Conservation (phyloP, 2,329 filamentous ascomycete genomes). For the Fonsecaea nubica region DNA sequence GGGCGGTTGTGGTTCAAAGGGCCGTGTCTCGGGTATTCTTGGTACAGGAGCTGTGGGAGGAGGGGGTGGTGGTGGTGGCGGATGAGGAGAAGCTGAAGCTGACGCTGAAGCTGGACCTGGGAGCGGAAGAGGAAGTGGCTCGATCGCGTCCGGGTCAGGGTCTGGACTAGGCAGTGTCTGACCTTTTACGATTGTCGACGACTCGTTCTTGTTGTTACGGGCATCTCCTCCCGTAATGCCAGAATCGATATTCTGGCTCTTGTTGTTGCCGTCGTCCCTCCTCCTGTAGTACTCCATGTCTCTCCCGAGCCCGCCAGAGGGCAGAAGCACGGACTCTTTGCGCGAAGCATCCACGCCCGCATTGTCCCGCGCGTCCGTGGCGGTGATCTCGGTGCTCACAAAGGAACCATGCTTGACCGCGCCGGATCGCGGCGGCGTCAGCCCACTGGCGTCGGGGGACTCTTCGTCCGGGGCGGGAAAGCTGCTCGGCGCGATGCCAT, state of each 20-base stretch:
- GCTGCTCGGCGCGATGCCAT: conserved; percentile 13
- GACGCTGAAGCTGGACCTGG: not conserved
- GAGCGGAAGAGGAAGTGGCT: not conserved
- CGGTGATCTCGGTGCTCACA: conserved; percentile 9
- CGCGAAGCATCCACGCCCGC: not conserved
- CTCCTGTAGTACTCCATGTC: conserved; percentile 12
- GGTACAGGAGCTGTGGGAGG: not conserved
- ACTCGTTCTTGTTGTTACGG: not conserved
- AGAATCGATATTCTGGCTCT: not conserved
- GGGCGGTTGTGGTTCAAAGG: conserved; percentile 9
- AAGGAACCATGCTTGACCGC: conserved; percentile 4
- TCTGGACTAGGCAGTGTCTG: not conserved
- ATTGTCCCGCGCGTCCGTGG: conserved; percentile 2
- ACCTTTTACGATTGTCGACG: no score
- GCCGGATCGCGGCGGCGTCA: not conserved
- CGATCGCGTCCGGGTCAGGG: conserved; percentile 7
- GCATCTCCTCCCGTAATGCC: not conserved
- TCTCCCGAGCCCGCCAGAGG: conserved; percentile 4
- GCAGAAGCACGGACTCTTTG: conserved; percentile 1
- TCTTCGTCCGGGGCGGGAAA: conserved; percentile 12
- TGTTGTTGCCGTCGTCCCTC: not conserved
- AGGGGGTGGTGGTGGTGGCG: not conserved
- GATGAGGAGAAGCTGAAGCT: no score
- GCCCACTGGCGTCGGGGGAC: conserved; percentile 11
- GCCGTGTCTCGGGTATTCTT: not conserved